These are phyloP conservation scores for Triglochin maritima DNA, from an alignment of 106 monocot genomes.

Conservation along the genomic window DNA sequence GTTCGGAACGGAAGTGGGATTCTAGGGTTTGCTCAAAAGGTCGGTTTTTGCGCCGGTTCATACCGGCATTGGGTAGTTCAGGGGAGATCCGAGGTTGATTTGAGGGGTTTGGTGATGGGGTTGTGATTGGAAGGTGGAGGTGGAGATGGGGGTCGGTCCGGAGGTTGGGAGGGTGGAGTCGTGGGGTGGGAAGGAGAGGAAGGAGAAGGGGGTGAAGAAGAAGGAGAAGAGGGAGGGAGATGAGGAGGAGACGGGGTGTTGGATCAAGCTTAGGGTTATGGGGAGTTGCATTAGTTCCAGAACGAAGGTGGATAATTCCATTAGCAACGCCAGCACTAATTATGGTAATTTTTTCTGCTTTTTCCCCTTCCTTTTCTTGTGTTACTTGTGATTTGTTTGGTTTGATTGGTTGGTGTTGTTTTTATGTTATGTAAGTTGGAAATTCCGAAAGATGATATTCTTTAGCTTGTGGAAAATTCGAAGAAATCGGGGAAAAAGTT, in stretches of 20 bases:
- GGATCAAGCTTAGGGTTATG: conserved; percentile 45
- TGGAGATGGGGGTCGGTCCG: conserved; percentile 32
- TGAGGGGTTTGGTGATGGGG: not conserved
- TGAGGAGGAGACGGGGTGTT: conserved; percentile 45
- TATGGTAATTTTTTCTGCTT: conserved; percentile 23
- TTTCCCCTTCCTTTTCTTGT: not conserved
- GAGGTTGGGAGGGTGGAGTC: conserved; percentile 20
- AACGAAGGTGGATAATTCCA: conserved; percentile 68
- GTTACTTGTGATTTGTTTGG: not conserved
- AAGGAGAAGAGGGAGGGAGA: conserved; percentile 1
- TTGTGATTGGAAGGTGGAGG: not conserved
- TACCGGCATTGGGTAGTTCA: too few species aligned
- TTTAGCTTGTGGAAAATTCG: not conserved
- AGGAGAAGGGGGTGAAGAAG: not conserved
- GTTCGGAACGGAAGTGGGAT: too few species aligned
- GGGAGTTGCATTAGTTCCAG: conserved; percentile 65
- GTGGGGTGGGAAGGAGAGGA: conserved; percentile 7
- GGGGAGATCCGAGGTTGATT: not conserved
- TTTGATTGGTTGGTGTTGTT: not conserved
- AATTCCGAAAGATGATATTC: not conserved
- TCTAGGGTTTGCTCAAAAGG: too few species aligned
- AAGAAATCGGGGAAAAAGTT: not conserved
- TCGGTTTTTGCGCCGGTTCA: too few species aligned
- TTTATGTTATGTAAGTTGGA: not conserved
- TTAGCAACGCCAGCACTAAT: conserved; percentile 39